These are phyloP conservation scores for Gossypium sturtianum DNA, from an alignment of 345 rosid genomes.

Conservation along the genomic window DNA sequence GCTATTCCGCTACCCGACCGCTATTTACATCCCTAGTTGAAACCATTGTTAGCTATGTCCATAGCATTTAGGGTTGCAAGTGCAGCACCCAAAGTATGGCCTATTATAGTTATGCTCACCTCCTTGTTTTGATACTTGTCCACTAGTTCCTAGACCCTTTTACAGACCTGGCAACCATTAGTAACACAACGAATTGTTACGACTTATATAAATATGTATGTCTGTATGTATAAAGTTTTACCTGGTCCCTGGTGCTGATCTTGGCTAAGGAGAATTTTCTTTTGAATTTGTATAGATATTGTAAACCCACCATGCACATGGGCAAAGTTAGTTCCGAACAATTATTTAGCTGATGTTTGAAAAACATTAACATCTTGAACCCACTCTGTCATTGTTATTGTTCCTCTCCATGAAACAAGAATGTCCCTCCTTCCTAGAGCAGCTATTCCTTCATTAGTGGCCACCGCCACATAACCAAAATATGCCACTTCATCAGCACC, in stretches of 20 bases:
- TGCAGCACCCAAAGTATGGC: constrained; percentile 64
- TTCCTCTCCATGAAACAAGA: neutral
- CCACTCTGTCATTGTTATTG: neutral
- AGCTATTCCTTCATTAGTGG: neutral
- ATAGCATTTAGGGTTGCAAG: constrained; percentile 49
- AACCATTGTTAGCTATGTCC: constrained; percentile 51
- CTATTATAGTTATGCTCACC: constrained; percentile 49
- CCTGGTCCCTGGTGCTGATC: constrained; percentile 40
- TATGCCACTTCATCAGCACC: neutral
- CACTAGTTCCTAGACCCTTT: constrained; percentile 40
- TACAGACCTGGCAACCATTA: constrained; percentile 16
- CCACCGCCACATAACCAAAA: neutral
- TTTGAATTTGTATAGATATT: constrained; percentile 24
- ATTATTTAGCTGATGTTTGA: neutral
- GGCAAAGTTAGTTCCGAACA: neutral
- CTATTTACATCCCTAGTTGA: constrained; percentile 12
- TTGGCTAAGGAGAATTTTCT: constrained; percentile 23
- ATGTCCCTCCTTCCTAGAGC: constrained; percentile 37
- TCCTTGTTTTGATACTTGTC: constrained; percentile 49
- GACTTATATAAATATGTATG: neutral
- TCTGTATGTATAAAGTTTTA: neutral
- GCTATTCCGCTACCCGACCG: too few relatives aligned
- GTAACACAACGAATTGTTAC: neutral
- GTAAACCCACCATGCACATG: constrained; percentile 27
- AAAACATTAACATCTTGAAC: neutral